These are phyloP conservation scores for Mentha longifolia DNA, from an alignment of 257 asterid genomes.

Conservation along the genomic window DNA sequence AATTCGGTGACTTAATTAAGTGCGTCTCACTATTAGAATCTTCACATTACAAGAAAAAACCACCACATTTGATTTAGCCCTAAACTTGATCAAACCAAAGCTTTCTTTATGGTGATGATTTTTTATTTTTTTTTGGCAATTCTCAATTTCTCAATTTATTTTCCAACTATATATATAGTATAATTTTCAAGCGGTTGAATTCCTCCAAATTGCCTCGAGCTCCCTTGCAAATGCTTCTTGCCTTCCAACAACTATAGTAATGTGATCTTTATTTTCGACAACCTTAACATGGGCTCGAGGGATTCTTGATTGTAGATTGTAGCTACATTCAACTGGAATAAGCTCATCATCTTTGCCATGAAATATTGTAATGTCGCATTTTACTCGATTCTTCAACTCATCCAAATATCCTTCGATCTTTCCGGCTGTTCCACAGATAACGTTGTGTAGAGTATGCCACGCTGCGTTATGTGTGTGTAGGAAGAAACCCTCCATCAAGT, in stretches of 20 bases:
- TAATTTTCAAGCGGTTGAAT: slow-evolving; percentile 22
- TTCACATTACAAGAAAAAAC: not conserved
- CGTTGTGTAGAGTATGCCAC: slow-evolving; percentile 98
- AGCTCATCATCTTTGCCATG: slow-evolving; percentile 84
- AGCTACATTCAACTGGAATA: slow-evolving; percentile 92
- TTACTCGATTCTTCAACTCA: slow-evolving; percentile 50
- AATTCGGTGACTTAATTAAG: not conserved
- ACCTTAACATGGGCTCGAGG: slow-evolving; percentile 82
- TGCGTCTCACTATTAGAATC: not conserved
- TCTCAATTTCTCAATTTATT: not conserved
- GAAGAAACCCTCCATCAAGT: slow-evolving; percentile 89
- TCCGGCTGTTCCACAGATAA: slow-evolving; percentile 85
- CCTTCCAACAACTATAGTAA: slow-evolving; percentile 94
- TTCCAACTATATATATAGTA: not conserved
- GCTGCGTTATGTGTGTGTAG: slow-evolving; percentile 96
- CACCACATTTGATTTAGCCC: not conserved
- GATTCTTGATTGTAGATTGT: slow-evolving; percentile 61
- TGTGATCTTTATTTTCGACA: slow-evolving; percentile 74
- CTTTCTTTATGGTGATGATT: not conserved
- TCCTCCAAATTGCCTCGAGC: slow-evolving; percentile 83
- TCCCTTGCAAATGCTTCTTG: slow-evolving; percentile 81
- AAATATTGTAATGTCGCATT: slow-evolving; percentile 62
- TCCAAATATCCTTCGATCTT: slow-evolving; percentile 78
- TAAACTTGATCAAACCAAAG: not conserved
- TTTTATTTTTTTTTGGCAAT: not conserved